These are phyloP conservation scores for Sphaerulina populicola DNA, from an alignment of 2,329 filamentous ascomycete genomes.

Conservation along the genomic window DNA sequence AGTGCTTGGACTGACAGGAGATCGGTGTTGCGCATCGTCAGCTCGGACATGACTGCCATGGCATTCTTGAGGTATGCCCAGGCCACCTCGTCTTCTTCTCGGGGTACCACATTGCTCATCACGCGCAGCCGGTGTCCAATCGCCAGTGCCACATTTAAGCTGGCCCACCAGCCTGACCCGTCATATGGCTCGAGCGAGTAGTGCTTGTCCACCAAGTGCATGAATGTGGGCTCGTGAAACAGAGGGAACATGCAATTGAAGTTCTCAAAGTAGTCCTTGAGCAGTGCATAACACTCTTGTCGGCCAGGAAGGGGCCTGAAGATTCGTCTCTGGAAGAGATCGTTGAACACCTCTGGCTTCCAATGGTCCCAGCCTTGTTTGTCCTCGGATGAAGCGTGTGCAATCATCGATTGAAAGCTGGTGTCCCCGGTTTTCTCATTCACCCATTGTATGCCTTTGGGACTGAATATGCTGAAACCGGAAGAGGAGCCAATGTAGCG, in stretches of 20 bases:
- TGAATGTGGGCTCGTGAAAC: slow-evolving; percentile 96
- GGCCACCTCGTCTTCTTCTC: slow-evolving; percentile 86
- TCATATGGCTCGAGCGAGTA: slow-evolving; percentile 90
- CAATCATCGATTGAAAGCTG: slow-evolving; percentile 92
- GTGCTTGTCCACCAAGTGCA: slow-evolving; percentile 90
- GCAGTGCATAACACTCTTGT: slow-evolving; percentile 74
- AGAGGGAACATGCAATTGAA: slow-evolving; percentile 99
- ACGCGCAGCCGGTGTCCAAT: slow-evolving; percentile 86
- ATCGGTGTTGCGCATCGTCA: slow-evolving; percentile 94
- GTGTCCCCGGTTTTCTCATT: slow-evolving; percentile 95
- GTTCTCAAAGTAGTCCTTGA: slow-evolving; percentile 94
- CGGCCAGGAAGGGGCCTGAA: slow-evolving; percentile 79
- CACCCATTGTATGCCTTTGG: slow-evolving; percentile 96
- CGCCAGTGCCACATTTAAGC: slow-evolving; percentile 86
- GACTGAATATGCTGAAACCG: slow-evolving; percentile 97
- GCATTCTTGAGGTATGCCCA: slow-evolving; percentile 97
- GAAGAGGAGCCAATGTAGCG: slow-evolving; percentile 95
- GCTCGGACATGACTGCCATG: slow-evolving; percentile 81
- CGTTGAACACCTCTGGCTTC: slow-evolving; percentile 95
- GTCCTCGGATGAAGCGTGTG: slow-evolving; percentile 72
- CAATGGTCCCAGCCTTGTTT: slow-evolving; percentile 95
- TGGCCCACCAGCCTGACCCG: slow-evolving; percentile 97
- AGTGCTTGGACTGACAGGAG: slow-evolving; percentile 89
- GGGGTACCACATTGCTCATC: slow-evolving; percentile 86
- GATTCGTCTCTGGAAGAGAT: slow-evolving; percentile 77